Evolutionary conservation across 805 yeast genomes (phyloP), one percentile per base, ranked within the genome.

Genomic region (Hyphopichia homilentoma): DNA sequence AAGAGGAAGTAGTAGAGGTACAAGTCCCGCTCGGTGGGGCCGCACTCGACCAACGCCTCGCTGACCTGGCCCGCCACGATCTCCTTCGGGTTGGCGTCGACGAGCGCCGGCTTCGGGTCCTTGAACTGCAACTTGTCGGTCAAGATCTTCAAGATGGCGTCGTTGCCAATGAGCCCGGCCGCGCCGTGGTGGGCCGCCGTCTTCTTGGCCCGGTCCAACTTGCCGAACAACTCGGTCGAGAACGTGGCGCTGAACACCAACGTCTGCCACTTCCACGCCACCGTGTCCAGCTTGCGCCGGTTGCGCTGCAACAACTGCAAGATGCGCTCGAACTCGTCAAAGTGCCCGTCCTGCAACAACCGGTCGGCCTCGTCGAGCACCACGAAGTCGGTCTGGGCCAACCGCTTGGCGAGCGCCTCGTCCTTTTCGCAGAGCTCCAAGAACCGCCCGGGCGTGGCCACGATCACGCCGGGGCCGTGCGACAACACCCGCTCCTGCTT

Each of bases 321-420:
- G 37, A 86, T 82, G 48, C 48, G 82, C 45, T 83, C 94, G 42
- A 93, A 75, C 55, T 93, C 98, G 38, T 86, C 94, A 53, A 90
- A 93, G 59, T 89, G 97, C 2, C 97, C 97, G 50, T 89, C 96
- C 58, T 90, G 96, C 32, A 93, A 68, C 41, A 93, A 64, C 57
- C 98, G 71, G 65, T 93, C 98, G 8, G 98, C 98, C 58, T 93
- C 98, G 67, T 93, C 98, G 20, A 90, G 66, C 1, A 89, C 95
- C 2, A 75, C 34, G 6, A 68, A 61, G 35, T 73, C 78, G 4
- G 75, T 63, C 9, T 65, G 52, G 8, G 77, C 68, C 32, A 74
- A 42, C 38, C 70, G 50, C 16, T 49, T 51, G 3, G 65, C 57
- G 11, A 68, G 38, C 23, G 66, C 73, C 36, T 75, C 68, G 27